These are phyloP conservation scores for Candida ulmi DNA, from an alignment of 805 yeast genomes.

Conservation along the genomic window DNA sequence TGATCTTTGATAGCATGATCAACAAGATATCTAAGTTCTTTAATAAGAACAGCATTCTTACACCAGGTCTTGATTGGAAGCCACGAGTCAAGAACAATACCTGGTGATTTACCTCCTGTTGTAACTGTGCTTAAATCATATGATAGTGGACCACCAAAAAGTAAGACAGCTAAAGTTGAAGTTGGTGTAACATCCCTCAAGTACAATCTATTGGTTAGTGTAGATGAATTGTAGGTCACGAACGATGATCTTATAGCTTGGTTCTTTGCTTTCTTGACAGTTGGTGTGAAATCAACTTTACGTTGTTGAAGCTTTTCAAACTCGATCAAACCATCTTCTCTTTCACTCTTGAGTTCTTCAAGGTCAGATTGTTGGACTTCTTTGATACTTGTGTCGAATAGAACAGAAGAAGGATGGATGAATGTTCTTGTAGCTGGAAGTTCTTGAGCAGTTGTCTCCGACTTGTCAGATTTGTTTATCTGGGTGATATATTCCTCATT, in stretches of 20 bases:
- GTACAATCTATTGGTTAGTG: constrained; percentile 61
- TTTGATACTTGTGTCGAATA: constrained; percentile 46
- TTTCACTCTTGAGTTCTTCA: constrained; percentile 22
- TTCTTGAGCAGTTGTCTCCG: constrained; percentile 16
- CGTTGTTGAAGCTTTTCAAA: constrained; percentile 22
- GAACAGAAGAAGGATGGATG: constrained; percentile 78
- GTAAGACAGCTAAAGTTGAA: constrained; percentile 59
- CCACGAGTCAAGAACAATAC: constrained; percentile 86
- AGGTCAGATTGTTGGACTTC: constrained; percentile 20
- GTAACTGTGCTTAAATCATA: constrained; percentile 44
- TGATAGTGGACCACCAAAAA: constrained; percentile 72
- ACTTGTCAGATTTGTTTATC: constrained; percentile 6
- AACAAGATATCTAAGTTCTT: constrained; percentile 57
- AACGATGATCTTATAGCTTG: constrained; percentile 47
- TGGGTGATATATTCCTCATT: constrained; percentile 43
- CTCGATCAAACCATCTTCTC: constrained; percentile 38
- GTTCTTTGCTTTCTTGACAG: constrained; percentile 24
- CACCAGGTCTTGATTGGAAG: constrained; percentile 89
- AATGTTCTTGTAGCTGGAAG: constrained; percentile 69
- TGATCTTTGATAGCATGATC: constrained; percentile 63
- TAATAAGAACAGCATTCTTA: constrained; percentile 81
- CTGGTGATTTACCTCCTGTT: constrained; percentile 61
- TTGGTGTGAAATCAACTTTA: constrained; percentile 37
- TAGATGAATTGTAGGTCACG: constrained; percentile 55
- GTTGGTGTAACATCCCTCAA: constrained; percentile 79